Conservation (phyloP, 169 alveolate species). For the Plasmodium fragile region DNA sequence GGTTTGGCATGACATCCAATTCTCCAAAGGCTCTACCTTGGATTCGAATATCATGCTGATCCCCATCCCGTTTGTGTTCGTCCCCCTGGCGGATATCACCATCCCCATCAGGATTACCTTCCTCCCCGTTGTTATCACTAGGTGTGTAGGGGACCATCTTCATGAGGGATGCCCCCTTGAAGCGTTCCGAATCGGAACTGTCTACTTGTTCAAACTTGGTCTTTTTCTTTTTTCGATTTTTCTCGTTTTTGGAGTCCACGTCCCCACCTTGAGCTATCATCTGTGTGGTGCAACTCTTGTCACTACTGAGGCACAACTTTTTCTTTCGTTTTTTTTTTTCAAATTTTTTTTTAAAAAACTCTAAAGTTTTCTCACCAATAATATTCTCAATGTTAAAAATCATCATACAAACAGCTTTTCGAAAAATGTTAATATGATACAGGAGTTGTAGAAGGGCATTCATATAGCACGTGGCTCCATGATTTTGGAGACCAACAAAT, state of each 20-base stretch:
- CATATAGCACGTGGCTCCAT: conserved; percentile 99
- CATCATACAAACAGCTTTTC: conserved; percentile 93
- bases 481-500: conserved; percentile 95
- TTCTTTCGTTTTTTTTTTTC: conserved; percentile 17
- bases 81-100: not conserved
- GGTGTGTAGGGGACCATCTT: conserved; percentile 3
- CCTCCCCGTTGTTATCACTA: not conserved
- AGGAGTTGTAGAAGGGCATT: conserved; percentile 97
- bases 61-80: not conserved
- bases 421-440: conserved; percentile 96
- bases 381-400: conserved; percentile 79
- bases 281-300: conserved; percentile 42
- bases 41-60: not conserved
- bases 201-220: not conserved
- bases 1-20: not conserved
- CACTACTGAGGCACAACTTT: not conserved
- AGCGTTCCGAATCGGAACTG: not conserved
- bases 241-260: conserved; percentile 10
- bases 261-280: not conserved
- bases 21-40: not conserved
- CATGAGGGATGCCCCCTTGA: not conserved
- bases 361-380: conserved; percentile 76
- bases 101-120: not conserved
- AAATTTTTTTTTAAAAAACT: conserved; percentile 71
- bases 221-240: not conserved